Percentiles rank a stretch among this genome's conserved stretches.
Conservation (phyloP, 1,139 yeast species). For the Saccharomycopsis hybrid region DNA sequence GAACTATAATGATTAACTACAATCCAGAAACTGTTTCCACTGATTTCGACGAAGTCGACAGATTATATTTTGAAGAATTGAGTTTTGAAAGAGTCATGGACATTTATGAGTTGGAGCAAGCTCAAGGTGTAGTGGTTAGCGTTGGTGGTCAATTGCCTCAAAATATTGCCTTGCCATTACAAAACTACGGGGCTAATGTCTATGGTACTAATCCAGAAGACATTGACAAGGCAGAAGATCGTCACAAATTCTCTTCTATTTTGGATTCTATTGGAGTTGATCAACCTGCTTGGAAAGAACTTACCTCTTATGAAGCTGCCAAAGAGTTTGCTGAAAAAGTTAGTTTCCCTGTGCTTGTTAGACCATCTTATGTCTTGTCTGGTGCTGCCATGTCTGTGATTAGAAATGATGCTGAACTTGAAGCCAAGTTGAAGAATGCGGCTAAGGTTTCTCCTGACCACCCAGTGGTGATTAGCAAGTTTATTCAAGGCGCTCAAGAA, state of each 20-base stretch:
- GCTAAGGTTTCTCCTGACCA: conserved; percentile 91
- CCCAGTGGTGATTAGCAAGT: conserved; percentile 96
- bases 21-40: conserved; percentile 99
- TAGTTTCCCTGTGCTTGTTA: conserved; percentile 91
- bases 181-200: conserved; percentile 78
- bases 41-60: conserved; percentile 96
- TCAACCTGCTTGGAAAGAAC: conserved; percentile 97
- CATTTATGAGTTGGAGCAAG: conserved; percentile 85
- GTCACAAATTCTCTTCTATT: conserved; percentile 94
- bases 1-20: conserved; percentile 94
- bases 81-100: conserved; percentile 96
- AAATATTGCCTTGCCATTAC: conserved; percentile 84
- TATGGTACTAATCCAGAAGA: conserved; percentile 93
- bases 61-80: conserved; percentile 92
- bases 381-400: conserved; percentile 99
- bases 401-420: conserved; percentile 69
- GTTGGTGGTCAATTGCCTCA: conserved; percentile 98
- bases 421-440: conserved; percentile 74
- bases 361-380: conserved; percentile 94
- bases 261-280: conserved; percentile 87
- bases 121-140: conserved; percentile 89
- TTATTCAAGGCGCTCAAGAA: conserved; percentile 92
- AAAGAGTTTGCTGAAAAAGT: conserved; percentile 78
- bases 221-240: conserved; percentile 95
- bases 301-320: conserved; percentile 81